Conservation (phyloP, 345 rosid genomes). For the Trapa bicornis region DNA sequence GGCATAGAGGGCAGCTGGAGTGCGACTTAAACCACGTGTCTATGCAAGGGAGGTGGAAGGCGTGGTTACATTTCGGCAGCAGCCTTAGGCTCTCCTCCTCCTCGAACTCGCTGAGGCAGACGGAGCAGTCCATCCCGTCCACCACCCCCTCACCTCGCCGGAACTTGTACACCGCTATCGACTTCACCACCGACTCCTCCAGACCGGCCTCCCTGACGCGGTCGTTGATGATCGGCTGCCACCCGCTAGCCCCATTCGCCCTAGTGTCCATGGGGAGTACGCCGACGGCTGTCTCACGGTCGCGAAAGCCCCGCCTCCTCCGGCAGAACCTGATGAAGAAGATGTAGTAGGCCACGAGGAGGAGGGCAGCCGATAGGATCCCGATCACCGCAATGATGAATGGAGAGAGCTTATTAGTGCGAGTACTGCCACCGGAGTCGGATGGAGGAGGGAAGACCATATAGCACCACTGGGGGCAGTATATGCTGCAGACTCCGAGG, state of each 20-base stretch:
- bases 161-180: conserved; percentile 46
- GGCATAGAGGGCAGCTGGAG: conserved; percentile 84
- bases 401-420: conserved; percentile 41
- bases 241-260: neutral
- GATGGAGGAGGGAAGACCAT: conserved; percentile 55
- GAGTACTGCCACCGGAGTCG: conserved; percentile 16
- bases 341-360: conserved; percentile 62
- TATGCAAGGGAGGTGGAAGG: conserved; percentile 76
- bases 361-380: conserved; percentile 54
- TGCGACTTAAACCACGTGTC: conserved; percentile 80
- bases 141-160: conserved; percentile 38
- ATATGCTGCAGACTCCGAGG: conserved; percentile 59
- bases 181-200: conserved; percentile 43
- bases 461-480: conserved; percentile 87
- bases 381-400: conserved; percentile 65
- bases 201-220: conserved; percentile 23
- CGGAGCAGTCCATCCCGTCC: conserved; percentile 58
- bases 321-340: conserved; percentile 54
- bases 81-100: conserved; percentile 57
- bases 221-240: neutral
- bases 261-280: neutral
- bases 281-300: neutral
- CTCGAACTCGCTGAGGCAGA: conserved; percentile 60
- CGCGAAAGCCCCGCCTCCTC: conserved; percentile 9
- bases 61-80: conserved; percentile 70